Conservation (phyloP, 2,329 filamentous ascomycete species). For the Aspergillus sp. region DNA sequence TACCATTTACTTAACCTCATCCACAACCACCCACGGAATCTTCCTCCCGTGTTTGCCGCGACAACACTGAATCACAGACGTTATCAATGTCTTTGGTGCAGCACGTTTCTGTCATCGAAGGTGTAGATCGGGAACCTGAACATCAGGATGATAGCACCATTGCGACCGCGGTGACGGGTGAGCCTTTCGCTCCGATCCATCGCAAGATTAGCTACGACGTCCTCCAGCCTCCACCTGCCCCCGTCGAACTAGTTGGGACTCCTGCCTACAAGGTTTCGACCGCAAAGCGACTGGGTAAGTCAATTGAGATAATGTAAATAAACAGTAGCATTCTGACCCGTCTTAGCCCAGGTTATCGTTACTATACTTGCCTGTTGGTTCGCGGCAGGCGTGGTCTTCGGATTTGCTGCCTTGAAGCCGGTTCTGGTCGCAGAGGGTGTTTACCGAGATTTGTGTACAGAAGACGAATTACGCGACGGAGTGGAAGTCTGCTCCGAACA, state of each 20-base stretch:
- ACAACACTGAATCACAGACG: not conserved
- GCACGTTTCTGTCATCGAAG: conserved; percentile 54
- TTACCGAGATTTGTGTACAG: conserved; percentile 65
- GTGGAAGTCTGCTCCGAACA: conserved; percentile 60
- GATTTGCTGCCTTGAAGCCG: conserved; percentile 82
- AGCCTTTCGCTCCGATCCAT: conserved; percentile 20
- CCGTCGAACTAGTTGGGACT: conserved; percentile 45
- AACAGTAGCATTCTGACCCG: conserved; percentile 4
- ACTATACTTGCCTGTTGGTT: conserved; percentile 74
- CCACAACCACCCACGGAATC: not conserved
- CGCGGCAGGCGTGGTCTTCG: conserved; percentile 77
- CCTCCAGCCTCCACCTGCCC: conserved; percentile 41
- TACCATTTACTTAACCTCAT: not conserved
- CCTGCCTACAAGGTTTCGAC: conserved; percentile 54
- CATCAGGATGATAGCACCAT: conserved; percentile 22
- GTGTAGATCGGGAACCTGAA: conserved; percentile 46
- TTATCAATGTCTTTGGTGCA: conserved; percentile 53
- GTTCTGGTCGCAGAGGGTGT: conserved; percentile 73
- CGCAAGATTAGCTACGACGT: conserved; percentile 45
- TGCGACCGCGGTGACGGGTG: conserved; percentile 7
- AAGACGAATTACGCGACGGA: conserved; percentile 48
- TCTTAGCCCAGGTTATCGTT: conserved; percentile 59
- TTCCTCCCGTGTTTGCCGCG: not conserved
- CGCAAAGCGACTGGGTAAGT: conserved; percentile 35
- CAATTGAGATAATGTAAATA: not conserved